Evolutionary conservation across 2,329 filamentous ascomycete genomes (phyloP), one percentile per base, ranked within the genome.

Genomic region (Penicillium hordei): DNA sequence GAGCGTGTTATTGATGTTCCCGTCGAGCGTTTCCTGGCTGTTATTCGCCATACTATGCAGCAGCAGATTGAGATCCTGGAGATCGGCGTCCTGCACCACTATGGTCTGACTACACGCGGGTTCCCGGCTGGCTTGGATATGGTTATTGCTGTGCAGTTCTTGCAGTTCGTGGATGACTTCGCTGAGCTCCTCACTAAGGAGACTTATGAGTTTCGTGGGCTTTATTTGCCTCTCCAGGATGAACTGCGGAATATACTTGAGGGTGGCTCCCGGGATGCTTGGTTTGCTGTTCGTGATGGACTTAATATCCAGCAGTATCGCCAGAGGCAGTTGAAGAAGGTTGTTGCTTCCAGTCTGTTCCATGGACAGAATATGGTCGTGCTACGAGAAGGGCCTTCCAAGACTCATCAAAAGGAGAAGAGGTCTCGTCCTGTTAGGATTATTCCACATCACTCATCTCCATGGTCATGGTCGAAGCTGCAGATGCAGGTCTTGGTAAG

Each of bases 121-220:
- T 51, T 63, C 25, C 68, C 69, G 10, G 66, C 67, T 1, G 72
- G 71, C 3, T 52, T 75, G 61, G 72, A 75, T 46, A 59, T 74
- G 12, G 65, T 73, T 12, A 64, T 75, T 44, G 56, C 55, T 7
- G 66, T 72, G 31, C 55, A 67, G 27, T 72, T 69, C 43, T 63
- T 66, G 21, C 71, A 72, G 52, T 74, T 70, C 55, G 52, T 73
- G 1, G 31, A 64, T 13, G 72, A 74, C 42, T 66, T 66, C 27
- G 62, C 64, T 3, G 69, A 69, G 13, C 40, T 62, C 2, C 27
- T 66, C 0, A 57, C 59, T 10, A 51, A 48, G 3, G 36, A 51
- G 10, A 10, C 44, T 29, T 19, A 48, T 46, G 15, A 58, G 13
- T 56, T 66, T 39, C 59, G 59, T 6, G 49, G 57, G 4, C 46